Percentiles rank a stretch among this genome's conserved stretches.
phyloP scores from a whole-genome alignment of 805 yeast genomes.

The Zygotorulaspora chibaensis region DNA sequence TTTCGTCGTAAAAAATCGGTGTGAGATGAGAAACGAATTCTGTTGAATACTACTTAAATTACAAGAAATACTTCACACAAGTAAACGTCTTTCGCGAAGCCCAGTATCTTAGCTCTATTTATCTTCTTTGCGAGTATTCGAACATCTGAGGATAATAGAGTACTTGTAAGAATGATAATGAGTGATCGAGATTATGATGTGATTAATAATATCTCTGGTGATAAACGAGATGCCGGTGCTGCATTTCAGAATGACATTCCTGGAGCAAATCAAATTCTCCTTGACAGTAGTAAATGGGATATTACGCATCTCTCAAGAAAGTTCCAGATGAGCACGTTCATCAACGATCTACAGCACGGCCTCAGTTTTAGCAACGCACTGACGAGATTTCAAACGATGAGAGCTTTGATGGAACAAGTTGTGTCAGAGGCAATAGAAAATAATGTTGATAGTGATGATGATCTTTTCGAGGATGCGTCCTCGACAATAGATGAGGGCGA shows the following conservation, averaged over 20 bases:
- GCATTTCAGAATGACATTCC: background rate
- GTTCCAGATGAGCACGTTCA: slow-evolving; percentile 33
- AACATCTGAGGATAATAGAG: background rate
- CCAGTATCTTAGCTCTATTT: background rate
- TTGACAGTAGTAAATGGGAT: slow-evolving; percentile 1
- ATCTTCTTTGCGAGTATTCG: background rate
- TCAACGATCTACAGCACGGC: slow-evolving; percentile 41
- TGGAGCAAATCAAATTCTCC: background rate
- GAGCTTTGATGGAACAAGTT: slow-evolving; percentile 29
- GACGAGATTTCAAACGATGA: slow-evolving; percentile 44
- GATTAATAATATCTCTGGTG: background rate
- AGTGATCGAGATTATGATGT: background rate
- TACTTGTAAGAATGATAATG: too few species aligned
- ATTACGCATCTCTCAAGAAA: slow-evolving; percentile 7
- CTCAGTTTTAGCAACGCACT: slow-evolving; percentile 48
- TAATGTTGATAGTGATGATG: slow-evolving; percentile 38
- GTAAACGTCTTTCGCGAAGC: background rate
- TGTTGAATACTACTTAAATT: background rate
- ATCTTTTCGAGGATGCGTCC: slow-evolving; percentile 26
- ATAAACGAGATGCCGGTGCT: background rate
- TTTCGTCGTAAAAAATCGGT: slow-evolving; percentile 1
- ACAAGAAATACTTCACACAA: background rate
- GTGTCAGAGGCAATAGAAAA: slow-evolving; percentile 33
- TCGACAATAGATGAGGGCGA: slow-evolving; percentile 26
- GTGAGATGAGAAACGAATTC: background rate